These are phyloP conservation scores for Atkinsonella texensis DNA, from an alignment of 2,329 filamentous ascomycete species.

Conservation along the genomic window DNA sequence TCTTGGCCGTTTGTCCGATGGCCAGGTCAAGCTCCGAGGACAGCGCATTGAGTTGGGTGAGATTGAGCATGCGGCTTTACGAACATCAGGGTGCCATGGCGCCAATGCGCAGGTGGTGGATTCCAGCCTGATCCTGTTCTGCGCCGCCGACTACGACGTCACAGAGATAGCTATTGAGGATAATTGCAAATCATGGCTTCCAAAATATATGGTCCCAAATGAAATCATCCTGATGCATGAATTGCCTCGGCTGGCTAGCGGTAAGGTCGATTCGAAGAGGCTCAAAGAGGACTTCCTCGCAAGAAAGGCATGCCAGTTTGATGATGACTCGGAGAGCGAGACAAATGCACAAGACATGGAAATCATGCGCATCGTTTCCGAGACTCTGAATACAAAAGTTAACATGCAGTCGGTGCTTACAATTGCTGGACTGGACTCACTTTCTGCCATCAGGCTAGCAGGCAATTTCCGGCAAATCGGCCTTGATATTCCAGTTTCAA, in stretches of 20 bases:
- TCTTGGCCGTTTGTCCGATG: constrained; percentile 64
- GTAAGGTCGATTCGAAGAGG: constrained; percentile 64
- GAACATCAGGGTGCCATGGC: constrained; percentile 48
- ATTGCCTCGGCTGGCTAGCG: constrained; percentile 68
- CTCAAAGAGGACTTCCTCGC: constrained; percentile 40
- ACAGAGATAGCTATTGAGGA: constrained; percentile 33
- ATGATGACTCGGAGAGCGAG: neutral
- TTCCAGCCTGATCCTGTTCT: constrained; percentile 64
- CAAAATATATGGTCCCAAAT: constrained; percentile 70
- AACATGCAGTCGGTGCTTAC: constrained; percentile 31
- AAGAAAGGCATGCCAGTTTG: constrained; percentile 8
- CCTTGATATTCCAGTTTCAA: constrained; percentile 42
- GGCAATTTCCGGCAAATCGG: constrained; percentile 48
- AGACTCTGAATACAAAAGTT: constrained; percentile 27
- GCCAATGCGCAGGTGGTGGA: constrained; percentile 56
- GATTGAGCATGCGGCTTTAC: constrained; percentile 57
- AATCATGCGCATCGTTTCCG: constrained; percentile 29
- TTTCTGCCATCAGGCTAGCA: constrained; percentile 37
- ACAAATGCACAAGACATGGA: constrained; percentile 4
- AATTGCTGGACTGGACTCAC: constrained; percentile 52
- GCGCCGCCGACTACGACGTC: constrained; percentile 36
- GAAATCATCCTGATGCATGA: constrained; percentile 52
- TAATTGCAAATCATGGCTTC: constrained; percentile 63
- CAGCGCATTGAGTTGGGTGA: constrained; percentile 75
- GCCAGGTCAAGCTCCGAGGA: constrained; percentile 78